A percentile compares a stretch with the other conserved stretches of the same genome.
Conservation (phyloP, 1,284 basidiomycete genomes). For the Ustanciosporium gigantosporum region DNA sequence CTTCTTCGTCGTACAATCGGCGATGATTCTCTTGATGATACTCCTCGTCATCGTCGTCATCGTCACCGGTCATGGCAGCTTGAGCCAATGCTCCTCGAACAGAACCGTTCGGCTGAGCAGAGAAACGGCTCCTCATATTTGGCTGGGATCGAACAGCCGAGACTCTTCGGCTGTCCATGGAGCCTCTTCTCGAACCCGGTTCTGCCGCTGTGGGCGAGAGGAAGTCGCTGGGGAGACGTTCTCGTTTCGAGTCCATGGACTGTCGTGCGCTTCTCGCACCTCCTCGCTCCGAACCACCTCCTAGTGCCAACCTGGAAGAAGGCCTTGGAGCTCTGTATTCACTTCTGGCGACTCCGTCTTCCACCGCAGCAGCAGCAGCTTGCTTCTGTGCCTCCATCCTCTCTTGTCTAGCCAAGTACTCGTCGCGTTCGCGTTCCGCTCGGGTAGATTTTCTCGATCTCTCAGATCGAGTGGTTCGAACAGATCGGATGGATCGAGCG, state of each 20-base stretch:
- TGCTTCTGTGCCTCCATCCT: too few relatives aligned
- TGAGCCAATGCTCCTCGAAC: slow-evolving; percentile 15
- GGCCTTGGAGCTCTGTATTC: too few relatives aligned
- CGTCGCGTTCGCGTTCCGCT: slow-evolving; percentile 29
- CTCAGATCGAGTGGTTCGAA: slow-evolving; percentile 8
- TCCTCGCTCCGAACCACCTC: too few relatives aligned
- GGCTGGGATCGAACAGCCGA: slow-evolving; percentile 19
- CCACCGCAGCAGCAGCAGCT: too few relatives aligned
- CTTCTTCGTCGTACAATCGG: too few relatives aligned
- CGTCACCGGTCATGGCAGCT: slow-evolving; percentile 2
- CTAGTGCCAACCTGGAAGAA: too few relatives aligned
- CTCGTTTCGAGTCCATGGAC: too few relatives aligned
- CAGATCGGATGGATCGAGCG: slow-evolving; percentile 8
- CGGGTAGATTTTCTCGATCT: slow-evolving; percentile 19
- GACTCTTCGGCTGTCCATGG: too few relatives aligned
- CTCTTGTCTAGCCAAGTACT: slow-evolving; percentile 28
- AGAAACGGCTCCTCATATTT: background rate
- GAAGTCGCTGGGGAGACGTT: too few relatives aligned
- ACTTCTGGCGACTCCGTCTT: too few relatives aligned
- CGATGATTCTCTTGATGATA: background rate
- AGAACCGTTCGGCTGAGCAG: slow-evolving; percentile 1
- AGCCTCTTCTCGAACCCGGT: too few relatives aligned
- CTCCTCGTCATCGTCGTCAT: slow-evolving; percentile 3
- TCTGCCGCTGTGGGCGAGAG: background rate
- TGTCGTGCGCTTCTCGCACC: too few relatives aligned